Percentiles rank a stretch among this genome's conserved stretches.
Conservation (phyloP, 164 flowering plant species). For the Saururus chinensis region DNA sequence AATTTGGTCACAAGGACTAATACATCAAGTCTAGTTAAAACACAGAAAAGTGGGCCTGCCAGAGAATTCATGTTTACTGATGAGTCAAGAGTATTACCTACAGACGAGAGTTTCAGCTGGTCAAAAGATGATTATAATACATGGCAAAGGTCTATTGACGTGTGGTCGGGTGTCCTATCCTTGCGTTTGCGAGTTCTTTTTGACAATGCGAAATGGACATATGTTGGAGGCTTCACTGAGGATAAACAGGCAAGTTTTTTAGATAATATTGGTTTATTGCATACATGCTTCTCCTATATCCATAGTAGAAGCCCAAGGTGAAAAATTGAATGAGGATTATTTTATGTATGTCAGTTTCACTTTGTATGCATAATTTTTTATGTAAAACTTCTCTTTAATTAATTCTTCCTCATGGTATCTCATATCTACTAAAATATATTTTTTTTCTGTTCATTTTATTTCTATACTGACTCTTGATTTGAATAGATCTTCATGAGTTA, state of each 20-base stretch:
- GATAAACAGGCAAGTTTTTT: constrained; percentile 61
- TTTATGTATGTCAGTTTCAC: too few relatives aligned
- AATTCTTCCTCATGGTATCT: too few relatives aligned
- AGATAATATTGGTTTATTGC: neutral
- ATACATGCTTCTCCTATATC: too few relatives aligned
- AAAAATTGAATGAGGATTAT: too few relatives aligned
- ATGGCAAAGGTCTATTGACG: constrained; percentile 61
- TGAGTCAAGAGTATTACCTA: constrained; percentile 56
- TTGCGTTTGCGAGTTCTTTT: constrained; percentile 62
- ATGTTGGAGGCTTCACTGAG: constrained; percentile 72
- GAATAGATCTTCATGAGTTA: neutral
- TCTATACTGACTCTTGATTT: too few relatives aligned
- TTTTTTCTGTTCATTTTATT: too few relatives aligned
- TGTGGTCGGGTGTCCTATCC: constrained; percentile 79
- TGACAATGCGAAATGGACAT: constrained; percentile 88
- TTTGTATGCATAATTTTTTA: too few relatives aligned
- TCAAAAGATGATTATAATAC: constrained; percentile 75
- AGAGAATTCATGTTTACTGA: constrained; percentile 46
- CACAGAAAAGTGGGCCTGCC: constrained; percentile 10
- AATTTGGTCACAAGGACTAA: constrained; percentile 25
- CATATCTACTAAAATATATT: too few relatives aligned
- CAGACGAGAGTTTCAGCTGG: constrained; percentile 89
- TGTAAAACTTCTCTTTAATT: too few relatives aligned
- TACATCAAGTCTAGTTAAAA: constrained; percentile 22
- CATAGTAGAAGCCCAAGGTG: too few relatives aligned